Percentiles rank a stretch among this genome's conserved stretches.
phyloP scores from a whole-genome alignment of 2,329 filamentous ascomycete genomes.

The Cladosporium phlei region DNA sequence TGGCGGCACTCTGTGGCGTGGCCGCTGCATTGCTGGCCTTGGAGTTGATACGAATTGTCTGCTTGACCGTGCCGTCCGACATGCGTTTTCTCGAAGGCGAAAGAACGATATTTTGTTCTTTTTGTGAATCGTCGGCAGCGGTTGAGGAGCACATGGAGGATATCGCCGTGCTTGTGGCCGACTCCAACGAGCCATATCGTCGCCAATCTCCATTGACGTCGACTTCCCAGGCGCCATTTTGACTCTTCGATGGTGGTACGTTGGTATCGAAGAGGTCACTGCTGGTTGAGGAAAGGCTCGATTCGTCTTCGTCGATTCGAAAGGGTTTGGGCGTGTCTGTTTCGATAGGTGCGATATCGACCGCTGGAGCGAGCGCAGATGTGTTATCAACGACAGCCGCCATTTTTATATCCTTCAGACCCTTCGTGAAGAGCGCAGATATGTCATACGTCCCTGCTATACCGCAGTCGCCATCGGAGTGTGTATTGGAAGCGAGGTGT shows the following conservation, averaged over 20 bases:
- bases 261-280: slow-evolving; percentile 28
- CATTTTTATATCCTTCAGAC: slow-evolving; percentile 8
- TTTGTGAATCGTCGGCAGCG: slow-evolving; percentile 22
- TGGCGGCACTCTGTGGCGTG: slow-evolving; percentile 1
- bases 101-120: slow-evolving; percentile 14
- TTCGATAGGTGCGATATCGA: slow-evolving; percentile 8
- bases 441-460: slow-evolving; percentile 4
- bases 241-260: slow-evolving; percentile 12
- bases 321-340: neutral
- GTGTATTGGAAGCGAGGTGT: slow-evolving; percentile 5
- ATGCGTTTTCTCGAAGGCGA: slow-evolving; percentile 26
- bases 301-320: slow-evolving; percentile 26
- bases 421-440: neutral
- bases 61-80: slow-evolving; percentile 28
- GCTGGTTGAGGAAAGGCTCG: slow-evolving; percentile 28
- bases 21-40: slow-evolving; percentile 1
- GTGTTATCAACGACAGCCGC: slow-evolving; percentile 4
- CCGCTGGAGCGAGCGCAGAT: slow-evolving; percentile 6
- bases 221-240: slow-evolving; percentile 6
- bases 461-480: slow-evolving; percentile 10
- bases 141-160: slow-evolving; percentile 31
- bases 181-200: slow-evolving; percentile 30
- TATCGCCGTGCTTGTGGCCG: slow-evolving; percentile 31
- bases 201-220: slow-evolving; percentile 29
- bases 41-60: slow-evolving; percentile 5